A percentile compares a stretch with the other conserved stretches of the same genome.
These are phyloP conservation scores for Sporisorium sorghi DNA, from an alignment of 1,284 basidiomycete genomes.

Conservation along the genomic window DNA sequence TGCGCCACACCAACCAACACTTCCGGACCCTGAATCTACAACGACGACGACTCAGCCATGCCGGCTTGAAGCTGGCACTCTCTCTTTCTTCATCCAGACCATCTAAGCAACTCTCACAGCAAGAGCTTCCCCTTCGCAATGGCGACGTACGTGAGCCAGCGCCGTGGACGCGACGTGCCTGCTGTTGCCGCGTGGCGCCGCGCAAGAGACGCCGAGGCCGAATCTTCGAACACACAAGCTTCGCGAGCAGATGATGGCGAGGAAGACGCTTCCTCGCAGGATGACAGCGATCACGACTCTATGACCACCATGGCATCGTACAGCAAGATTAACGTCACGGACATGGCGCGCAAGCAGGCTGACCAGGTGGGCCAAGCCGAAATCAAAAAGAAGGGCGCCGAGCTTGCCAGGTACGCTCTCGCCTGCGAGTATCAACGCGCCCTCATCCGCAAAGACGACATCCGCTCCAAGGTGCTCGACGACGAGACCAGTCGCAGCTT, in stretches of 20 bases:
- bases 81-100: no score
- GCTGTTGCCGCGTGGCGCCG: neutral
- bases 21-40: no score
- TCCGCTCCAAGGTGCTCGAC: conserved; percentile 42
- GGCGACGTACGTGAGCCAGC: conserved; percentile 27
- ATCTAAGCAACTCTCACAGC: no score
- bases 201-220: conserved; percentile 10
- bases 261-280: conserved; percentile 2
- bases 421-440: conserved; percentile 51
- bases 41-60: neutral
- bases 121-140: neutral
- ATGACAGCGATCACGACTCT: conserved; percentile 22
- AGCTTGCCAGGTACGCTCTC: conserved; percentile 55
- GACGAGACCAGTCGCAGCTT: conserved; percentile 38
- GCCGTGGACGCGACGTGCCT: conserved; percentile 20
- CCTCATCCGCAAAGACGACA: conserved; percentile 45
- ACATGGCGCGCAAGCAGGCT: conserved; percentile 23
- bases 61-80: no score
- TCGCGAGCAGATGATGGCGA: neutral
- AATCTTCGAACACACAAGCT: conserved; percentile 4
- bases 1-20: no score
- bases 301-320: neutral
- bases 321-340: conserved; percentile 25
- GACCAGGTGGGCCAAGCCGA: conserved; percentile 39
- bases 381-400: conserved; percentile 47